A percentile compares a stretch with the other conserved stretches of the same genome.
Conservation (phyloP, 805 yeast species). For the Saturnispora saitoi region DNA sequence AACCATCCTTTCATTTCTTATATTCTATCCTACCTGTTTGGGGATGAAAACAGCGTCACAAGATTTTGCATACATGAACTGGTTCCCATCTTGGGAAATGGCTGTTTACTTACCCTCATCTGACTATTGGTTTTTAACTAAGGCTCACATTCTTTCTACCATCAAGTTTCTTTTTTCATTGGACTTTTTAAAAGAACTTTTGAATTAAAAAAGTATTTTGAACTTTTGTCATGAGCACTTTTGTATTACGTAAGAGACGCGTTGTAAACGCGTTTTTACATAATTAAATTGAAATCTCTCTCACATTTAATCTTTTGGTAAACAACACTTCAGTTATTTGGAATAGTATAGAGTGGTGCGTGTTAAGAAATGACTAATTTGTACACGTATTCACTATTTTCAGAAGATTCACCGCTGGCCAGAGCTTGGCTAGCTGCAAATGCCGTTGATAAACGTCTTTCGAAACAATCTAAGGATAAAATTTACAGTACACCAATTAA, state of each 20-base stretch:
- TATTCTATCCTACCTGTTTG: conserved; percentile 52
- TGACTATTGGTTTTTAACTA: background rate
- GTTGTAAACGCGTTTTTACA: background rate
- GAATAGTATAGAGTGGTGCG: background rate
- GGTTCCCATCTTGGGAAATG: conserved; percentile 39
- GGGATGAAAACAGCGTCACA: conserved; percentile 51
- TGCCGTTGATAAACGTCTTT: conserved; percentile 58
- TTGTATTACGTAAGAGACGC: no score
- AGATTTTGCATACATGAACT: conserved; percentile 36
- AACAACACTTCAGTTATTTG: background rate
- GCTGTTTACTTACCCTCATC: conserved; percentile 9
- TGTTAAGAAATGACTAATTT: conserved; percentile 11
- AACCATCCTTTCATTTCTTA: conserved; percentile 48
- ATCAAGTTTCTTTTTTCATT: background rate
- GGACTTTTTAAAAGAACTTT: background rate
- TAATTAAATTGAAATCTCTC: background rate
- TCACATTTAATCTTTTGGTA: background rate
- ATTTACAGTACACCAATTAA: conserved; percentile 62
- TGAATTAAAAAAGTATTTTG: background rate
- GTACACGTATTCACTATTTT: conserved; percentile 42
- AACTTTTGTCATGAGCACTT: background rate
- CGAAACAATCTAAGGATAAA: conserved; percentile 47
- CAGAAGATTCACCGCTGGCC: conserved; percentile 77
- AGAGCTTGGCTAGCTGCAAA: conserved; percentile 92
- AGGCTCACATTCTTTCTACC: background rate